Evolutionary conservation across 768 basidiomycete species (phyloP).

Genomic region (Amanita fuliginea): DNA sequence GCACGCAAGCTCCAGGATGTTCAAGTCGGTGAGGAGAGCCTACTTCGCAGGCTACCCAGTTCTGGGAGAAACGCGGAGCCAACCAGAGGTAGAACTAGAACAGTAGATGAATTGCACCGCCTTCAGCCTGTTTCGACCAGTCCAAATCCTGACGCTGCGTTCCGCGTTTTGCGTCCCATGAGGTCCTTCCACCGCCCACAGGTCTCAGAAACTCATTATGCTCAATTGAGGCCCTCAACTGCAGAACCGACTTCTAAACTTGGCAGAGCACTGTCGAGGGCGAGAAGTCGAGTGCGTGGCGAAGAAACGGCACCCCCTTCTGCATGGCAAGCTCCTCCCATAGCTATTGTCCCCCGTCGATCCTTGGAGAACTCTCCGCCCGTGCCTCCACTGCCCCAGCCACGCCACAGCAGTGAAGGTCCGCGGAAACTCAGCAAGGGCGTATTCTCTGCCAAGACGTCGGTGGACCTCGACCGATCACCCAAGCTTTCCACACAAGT

Average conservation of each 20-base stretch:
- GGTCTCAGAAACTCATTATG: conserved; percentile 17
- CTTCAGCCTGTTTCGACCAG: conserved; percentile 11
- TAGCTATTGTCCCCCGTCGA: not conserved
- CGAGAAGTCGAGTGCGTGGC: conserved; percentile 3
- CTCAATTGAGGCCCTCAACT: conserved; percentile 20
- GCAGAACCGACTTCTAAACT: not conserved
- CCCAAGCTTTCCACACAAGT: conserved; percentile 10
- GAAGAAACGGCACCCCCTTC: not conserved
- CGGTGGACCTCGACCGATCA: conserved; percentile 15
- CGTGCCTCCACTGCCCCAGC: not conserved
- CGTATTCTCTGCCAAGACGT: conserved; percentile 7
- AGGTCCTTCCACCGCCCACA: conserved; percentile 53
- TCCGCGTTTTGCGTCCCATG: conserved; percentile 31
- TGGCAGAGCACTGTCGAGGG: not conserved
- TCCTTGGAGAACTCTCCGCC: not conserved
- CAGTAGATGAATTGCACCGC: conserved; percentile 3
- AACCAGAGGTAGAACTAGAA: not conserved
- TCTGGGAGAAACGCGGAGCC: not conserved
- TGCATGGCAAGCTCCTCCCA: conserved; percentile 4
- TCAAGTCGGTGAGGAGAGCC: conserved; percentile 19
- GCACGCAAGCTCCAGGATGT: conserved; percentile 45
- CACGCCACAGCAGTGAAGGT: not conserved
- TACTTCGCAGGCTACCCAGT: not conserved
- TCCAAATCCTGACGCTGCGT: conserved; percentile 12
- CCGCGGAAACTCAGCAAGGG: conserved; percentile 1